These are phyloP conservation scores for Penicillium sp. DNA, from an alignment of 2,329 filamentous ascomycete genomes.

Conservation along the genomic window DNA sequence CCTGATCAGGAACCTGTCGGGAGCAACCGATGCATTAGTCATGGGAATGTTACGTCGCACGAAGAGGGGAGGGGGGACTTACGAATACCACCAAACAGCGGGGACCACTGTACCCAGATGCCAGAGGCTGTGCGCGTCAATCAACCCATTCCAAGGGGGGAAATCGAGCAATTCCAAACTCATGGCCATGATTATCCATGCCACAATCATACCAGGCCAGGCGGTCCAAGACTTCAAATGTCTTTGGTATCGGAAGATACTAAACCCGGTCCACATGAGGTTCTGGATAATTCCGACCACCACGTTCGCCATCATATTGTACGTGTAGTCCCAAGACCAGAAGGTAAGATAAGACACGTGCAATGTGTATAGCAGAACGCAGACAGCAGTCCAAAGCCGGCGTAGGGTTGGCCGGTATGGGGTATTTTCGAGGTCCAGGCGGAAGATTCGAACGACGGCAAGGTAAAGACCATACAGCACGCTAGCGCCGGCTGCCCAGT, in stretches of 20 bases:
- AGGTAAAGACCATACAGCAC: slow-evolving; percentile 93
- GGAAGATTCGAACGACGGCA: slow-evolving; percentile 75
- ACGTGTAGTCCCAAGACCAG: slow-evolving; percentile 90
- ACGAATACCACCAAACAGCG: slow-evolving; percentile 92
- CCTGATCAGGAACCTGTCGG: slow-evolving; percentile 74
- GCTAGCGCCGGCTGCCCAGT: slow-evolving; percentile 86
- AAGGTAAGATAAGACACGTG: slow-evolving; percentile 84
- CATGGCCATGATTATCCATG: slow-evolving; percentile 91
- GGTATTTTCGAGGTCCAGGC: slow-evolving; percentile 64
- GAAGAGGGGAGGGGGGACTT: slow-evolving; percentile 45
- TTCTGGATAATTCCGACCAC: slow-evolving; percentile 78
- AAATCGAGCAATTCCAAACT: slow-evolving; percentile 95
- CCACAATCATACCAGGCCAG: slow-evolving; percentile 87
- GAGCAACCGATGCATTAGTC: slow-evolving; percentile 13
- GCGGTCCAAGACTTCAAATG: slow-evolving; percentile 75
- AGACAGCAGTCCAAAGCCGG: slow-evolving; percentile 73
- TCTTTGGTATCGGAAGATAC: slow-evolving; percentile 69
- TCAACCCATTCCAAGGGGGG: slow-evolving; percentile 72
- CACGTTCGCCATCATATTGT: slow-evolving; percentile 97
- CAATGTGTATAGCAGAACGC: slow-evolving; percentile 66
- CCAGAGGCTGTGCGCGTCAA: slow-evolving; percentile 96
- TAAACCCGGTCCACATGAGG: slow-evolving; percentile 81
- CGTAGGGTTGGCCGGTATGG: slow-evolving; percentile 56
- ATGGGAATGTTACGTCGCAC: neutral
- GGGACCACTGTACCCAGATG: slow-evolving; percentile 90